Conservation (phyloP, 495 filamentous ascomycete species). For the Pyronema omphalodes region DNA sequence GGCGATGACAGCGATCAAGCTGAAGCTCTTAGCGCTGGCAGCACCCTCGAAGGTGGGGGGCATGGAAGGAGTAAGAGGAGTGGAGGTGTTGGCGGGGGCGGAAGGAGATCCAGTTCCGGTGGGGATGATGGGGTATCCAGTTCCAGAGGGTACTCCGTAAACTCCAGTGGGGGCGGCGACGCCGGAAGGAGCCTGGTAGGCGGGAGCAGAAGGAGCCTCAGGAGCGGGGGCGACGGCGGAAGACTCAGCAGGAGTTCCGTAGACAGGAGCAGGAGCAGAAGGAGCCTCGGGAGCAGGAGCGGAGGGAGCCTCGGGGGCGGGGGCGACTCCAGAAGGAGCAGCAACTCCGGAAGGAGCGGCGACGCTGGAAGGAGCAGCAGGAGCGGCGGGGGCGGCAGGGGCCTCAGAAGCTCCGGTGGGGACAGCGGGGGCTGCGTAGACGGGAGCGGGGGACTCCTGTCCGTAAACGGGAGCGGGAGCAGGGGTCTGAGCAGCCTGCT, state of each 20-base stretch:
- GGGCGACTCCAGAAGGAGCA: neutral
- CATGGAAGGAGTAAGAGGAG: conserved; percentile 66
- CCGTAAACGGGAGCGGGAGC: conserved; percentile 7
- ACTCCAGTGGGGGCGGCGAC: neutral
- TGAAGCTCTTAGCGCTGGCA: conserved; percentile 16
- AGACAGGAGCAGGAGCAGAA: neutral
- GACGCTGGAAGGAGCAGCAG: neutral
- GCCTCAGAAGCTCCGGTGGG: conserved; percentile 14
- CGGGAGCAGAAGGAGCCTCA: conserved; percentile 16
- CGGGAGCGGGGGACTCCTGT: conserved; percentile 25
- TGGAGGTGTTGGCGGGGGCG: conserved; percentile 49
- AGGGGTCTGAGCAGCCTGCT: neutral
- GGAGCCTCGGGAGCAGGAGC: neutral
- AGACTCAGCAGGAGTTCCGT: neutral
- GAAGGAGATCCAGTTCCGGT: conserved; percentile 18
- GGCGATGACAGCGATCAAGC: conserved; percentile 15
- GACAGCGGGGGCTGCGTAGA: conserved; percentile 14
- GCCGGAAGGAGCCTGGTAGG: neutral
- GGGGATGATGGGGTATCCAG: conserved; percentile 6
- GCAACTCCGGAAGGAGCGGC: conserved; percentile 23
- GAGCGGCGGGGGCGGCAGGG: conserved; percentile 1
- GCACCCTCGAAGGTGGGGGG: conserved; percentile 22
- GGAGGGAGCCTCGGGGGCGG: neutral
- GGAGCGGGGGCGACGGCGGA: conserved; percentile 17
- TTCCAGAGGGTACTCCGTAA: neutral